Evolutionary conservation across 169 alveolate genomes (phyloP).

Genomic region (Condylostoma magnum): DNA sequence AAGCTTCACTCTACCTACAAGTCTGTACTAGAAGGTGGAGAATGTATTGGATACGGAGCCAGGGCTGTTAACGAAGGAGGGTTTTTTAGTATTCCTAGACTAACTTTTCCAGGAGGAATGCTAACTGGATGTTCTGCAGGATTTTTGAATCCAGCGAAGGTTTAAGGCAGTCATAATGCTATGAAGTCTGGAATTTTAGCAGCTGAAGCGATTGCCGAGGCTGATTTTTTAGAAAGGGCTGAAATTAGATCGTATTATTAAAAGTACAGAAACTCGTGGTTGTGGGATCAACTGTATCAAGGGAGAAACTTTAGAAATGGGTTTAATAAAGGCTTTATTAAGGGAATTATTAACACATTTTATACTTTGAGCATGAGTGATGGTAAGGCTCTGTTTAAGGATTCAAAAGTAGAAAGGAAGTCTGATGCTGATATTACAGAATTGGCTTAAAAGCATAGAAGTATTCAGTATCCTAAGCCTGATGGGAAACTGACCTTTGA

Average conservation of each 20-base stretch:
- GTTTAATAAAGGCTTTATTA: slow-evolving; percentile 39
- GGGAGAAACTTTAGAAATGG: slow-evolving; percentile 69
- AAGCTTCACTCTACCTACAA: slow-evolving; percentile 72
- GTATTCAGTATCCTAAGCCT: slow-evolving; percentile 77
- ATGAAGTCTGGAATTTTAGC: slow-evolving; percentile 88
- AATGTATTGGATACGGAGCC: slow-evolving; percentile 82
- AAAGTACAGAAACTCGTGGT: slow-evolving; percentile 61
- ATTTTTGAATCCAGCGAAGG: slow-evolving; percentile 78
- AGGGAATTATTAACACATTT: slow-evolving; percentile 30
- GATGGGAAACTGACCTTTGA: slow-evolving; percentile 85
- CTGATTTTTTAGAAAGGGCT: slow-evolving; percentile 30
- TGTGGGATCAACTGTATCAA: slow-evolving; percentile 64
- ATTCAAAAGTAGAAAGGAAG: slow-evolving; percentile 72
- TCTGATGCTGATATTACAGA: slow-evolving; percentile 66
- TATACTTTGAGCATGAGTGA: neutral
- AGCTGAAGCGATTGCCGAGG: slow-evolving; percentile 68
- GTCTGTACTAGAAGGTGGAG: slow-evolving; percentile 73
- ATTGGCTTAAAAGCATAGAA: slow-evolving; percentile 44
- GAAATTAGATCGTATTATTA: slow-evolving; percentile 62
- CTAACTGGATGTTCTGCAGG: slow-evolving; percentile 87
- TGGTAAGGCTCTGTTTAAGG: slow-evolving; percentile 43
- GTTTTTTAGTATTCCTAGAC: slow-evolving; percentile 80
- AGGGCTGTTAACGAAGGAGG: slow-evolving; percentile 87
- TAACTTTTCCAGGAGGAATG: slow-evolving; percentile 87
- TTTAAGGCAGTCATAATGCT: slow-evolving; percentile 81